Conservation (phyloP, 148 eudicot genomes). For the Gaultheria prostrata region DNA sequence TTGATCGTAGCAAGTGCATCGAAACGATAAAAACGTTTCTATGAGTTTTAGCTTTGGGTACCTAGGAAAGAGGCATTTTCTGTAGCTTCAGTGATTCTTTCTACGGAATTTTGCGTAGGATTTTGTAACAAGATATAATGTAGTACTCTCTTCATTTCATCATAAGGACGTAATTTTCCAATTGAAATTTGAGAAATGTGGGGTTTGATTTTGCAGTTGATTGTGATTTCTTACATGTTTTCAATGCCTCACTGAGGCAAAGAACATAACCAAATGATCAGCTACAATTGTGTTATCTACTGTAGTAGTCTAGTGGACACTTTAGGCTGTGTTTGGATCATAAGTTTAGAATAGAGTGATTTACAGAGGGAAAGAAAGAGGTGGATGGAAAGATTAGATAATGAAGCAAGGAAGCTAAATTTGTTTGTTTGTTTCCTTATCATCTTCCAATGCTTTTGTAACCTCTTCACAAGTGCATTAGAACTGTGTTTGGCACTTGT, state of each 20-base stretch:
- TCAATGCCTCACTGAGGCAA: background rate
- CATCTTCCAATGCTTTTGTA: background rate
- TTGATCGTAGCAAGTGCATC: background rate
- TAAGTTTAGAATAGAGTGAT: background rate
- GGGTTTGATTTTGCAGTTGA: background rate
- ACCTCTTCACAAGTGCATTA: background rate
- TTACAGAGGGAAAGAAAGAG: background rate
- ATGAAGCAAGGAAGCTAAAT: background rate
- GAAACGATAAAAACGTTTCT: conserved; percentile 9
- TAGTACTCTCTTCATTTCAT: conserved; percentile 7
- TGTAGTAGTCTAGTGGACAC: background rate
- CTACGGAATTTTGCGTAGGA: conserved; percentile 16
- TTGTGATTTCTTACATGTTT: background rate
- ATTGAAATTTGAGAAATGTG: background rate
- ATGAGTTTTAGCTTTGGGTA: background rate
- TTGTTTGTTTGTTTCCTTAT: background rate
- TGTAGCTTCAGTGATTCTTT: conserved; percentile 16
- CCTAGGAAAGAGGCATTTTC: conserved; percentile 10
- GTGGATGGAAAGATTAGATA: background rate
- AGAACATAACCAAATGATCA: background rate
- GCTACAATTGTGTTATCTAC: background rate
- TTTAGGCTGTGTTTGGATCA: background rate
- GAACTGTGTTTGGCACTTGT: background rate
- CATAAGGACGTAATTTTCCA: background rate
- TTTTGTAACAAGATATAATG: conserved; percentile 10